Evolutionary conservation across 148 eudicot species (phyloP).

Genomic region (Rhododendron williamsianum): DNA sequence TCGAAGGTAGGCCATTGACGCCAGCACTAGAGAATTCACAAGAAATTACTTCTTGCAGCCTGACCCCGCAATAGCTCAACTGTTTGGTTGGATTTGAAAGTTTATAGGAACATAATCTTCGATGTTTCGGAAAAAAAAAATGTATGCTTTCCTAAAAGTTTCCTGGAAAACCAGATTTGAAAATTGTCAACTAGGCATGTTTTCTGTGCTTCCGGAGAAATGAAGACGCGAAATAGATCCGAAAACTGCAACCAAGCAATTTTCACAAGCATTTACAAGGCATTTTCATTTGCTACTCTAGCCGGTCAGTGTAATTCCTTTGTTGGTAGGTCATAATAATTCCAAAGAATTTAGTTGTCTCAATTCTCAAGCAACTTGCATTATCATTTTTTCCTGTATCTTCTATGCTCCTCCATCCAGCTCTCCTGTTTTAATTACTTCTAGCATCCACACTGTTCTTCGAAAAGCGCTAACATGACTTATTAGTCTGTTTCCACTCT

Average conservation of each 20-base stretch:
- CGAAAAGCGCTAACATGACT: background rate
- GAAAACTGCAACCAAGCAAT: background rate
- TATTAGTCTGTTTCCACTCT: background rate
- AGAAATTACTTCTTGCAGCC: too few relatives aligned
- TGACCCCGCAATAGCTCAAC: too few relatives aligned
- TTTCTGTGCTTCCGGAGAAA: background rate
- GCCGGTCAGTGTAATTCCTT: background rate
- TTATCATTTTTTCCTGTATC: background rate
- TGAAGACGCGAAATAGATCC: background rate
- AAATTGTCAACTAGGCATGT: background rate
- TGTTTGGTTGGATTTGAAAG: too few relatives aligned
- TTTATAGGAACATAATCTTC: background rate
- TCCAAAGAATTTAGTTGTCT: background rate
- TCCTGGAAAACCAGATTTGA: background rate
- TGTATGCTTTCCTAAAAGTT: background rate
- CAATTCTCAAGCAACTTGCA: background rate
- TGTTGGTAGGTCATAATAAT: background rate
- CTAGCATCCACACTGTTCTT: background rate
- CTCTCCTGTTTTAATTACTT: background rate
- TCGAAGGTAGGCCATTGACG: too few relatives aligned
- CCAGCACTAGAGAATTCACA: too few relatives aligned
- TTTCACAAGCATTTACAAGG: background rate
- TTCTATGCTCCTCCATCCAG: background rate
- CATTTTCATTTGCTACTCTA: background rate
- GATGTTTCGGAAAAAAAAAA: background rate